A percentile compares a stretch with the other conserved stretches of the same genome.
phyloP scores from a whole-genome alignment of 352 stramenopile species.

The Pythium vanterpoolii region DNA sequence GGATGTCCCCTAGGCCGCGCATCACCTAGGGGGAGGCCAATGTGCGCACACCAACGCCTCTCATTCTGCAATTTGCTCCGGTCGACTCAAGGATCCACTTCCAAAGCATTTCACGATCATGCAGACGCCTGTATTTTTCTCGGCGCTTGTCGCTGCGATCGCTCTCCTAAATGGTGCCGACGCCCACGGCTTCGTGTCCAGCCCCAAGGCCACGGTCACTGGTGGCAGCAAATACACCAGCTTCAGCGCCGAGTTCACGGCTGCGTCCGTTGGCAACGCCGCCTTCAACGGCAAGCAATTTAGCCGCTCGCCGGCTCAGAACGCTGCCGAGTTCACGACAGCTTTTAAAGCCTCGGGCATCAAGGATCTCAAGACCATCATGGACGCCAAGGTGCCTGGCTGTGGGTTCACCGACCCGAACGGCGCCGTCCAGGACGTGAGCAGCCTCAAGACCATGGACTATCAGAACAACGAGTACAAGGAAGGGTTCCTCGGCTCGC shows the following conservation, averaged over 20 bases:
- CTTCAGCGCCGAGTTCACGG: slow-evolving; percentile 33
- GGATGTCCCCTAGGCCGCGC: no score
- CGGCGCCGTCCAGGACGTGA: slow-evolving; percentile 13
- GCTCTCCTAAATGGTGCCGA: neutral
- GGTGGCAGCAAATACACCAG: slow-evolving; percentile 23
- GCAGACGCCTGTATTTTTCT: neutral
- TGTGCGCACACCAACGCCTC: no score
- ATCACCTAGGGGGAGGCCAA: no score
- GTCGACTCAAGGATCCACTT: no score
- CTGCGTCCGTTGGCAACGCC: slow-evolving; percentile 8
- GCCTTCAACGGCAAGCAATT: slow-evolving; percentile 35
- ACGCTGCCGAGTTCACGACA: slow-evolving; percentile 8
- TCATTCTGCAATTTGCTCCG: no score
- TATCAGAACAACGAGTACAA: slow-evolving; percentile 46
- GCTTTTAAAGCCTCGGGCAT: slow-evolving; percentile 3
- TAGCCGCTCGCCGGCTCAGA: slow-evolving; percentile 22
- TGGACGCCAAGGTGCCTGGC: slow-evolving; percentile 1
- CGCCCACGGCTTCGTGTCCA: slow-evolving; percentile 32
- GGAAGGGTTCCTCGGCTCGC: slow-evolving; percentile 42
- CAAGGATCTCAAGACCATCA: slow-evolving; percentile 11
- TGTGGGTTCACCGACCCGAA: slow-evolving; percentile 23
- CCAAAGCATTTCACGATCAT: no score
- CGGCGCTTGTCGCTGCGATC: neutral
- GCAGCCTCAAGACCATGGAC: slow-evolving; percentile 25
- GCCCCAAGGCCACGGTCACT: slow-evolving; percentile 23